phyloP scores from a whole-genome alignment of 768 basidiomycete species.

The Pisolithus sp. region DNA sequence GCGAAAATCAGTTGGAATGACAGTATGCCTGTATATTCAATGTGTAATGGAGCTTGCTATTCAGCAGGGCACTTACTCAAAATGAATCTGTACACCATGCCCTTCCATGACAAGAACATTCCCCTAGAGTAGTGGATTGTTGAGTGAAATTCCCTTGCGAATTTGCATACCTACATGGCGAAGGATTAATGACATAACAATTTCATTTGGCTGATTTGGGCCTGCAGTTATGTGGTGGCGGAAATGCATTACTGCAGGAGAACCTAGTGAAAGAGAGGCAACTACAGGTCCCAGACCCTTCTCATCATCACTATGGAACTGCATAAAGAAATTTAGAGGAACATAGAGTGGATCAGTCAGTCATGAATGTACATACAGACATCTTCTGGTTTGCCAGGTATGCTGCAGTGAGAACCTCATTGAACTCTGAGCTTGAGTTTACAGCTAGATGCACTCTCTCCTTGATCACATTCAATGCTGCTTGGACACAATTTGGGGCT shows the following conservation, averaged over 20 bases:
- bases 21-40: slow-evolving; percentile 54
- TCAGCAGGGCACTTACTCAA: slow-evolving; percentile 47
- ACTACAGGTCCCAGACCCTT: slow-evolving; percentile 64
- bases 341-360: background rate
- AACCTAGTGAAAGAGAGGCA: slow-evolving; percentile 72
- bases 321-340: slow-evolving; percentile 5
- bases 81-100: slow-evolving; percentile 54
- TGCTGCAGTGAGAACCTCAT: slow-evolving; percentile 75
- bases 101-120: slow-evolving; percentile 79
- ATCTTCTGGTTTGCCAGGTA: slow-evolving; percentile 85
- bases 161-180: slow-evolving; percentile 48
- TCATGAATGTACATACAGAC: slow-evolving; percentile 45
- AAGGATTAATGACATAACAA: slow-evolving; percentile 50
- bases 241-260: slow-evolving; percentile 77
- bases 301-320: slow-evolving; percentile 82
- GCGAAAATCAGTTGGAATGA: slow-evolving; percentile 66
- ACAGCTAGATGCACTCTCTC: slow-evolving; percentile 46
- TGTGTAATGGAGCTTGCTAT: slow-evolving; percentile 1
- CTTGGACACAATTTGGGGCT: slow-evolving; percentile 52
- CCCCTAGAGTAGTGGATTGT: slow-evolving; percentile 39
- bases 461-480: slow-evolving; percentile 55
- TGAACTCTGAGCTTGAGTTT: slow-evolving; percentile 40
- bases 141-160: background rate
- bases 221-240: slow-evolving; percentile 38
- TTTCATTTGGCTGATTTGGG: slow-evolving; percentile 19